A percentile compares a stretch with the other conserved stretches of the same genome.
These are phyloP conservation scores for Wickerhamomyces alni DNA, from an alignment of 805 yeast species.

Conservation along the genomic window DNA sequence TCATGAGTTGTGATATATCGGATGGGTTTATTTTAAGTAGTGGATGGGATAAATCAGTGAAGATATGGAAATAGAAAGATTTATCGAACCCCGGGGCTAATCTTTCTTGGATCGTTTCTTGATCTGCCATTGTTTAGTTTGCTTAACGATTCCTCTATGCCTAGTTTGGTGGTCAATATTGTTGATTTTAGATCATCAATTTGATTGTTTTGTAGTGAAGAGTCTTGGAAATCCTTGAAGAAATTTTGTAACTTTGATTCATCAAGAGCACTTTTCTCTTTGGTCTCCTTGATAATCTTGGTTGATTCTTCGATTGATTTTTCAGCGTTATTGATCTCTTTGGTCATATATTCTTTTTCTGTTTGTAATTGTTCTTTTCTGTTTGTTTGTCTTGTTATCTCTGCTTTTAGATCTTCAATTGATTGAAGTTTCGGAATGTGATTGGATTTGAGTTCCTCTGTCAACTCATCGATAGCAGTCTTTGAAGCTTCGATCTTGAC, in stretches of 20 bases:
- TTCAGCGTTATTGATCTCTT: slow-evolving; percentile 50
- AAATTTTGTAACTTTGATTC: slow-evolving; percentile 11
- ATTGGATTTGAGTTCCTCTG: slow-evolving; percentile 24
- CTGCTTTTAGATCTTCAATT: slow-evolving; percentile 40
- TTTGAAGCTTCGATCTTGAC: slow-evolving; percentile 21
- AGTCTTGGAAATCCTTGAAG: slow-evolving; percentile 15
- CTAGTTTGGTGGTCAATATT: slow-evolving; percentile 7
- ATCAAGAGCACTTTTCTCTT: slow-evolving; percentile 7
- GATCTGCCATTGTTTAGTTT: slow-evolving; percentile 15
- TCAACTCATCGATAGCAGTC: slow-evolving; percentile 21
- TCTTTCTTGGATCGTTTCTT: slow-evolving; percentile 15
- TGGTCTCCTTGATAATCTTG: slow-evolving; percentile 21
- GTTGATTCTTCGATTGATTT: slow-evolving; percentile 42
- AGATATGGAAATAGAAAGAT: slow-evolving; percentile 43
- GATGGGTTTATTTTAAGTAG: slow-evolving; percentile 47
- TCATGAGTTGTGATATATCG: slow-evolving; percentile 62
- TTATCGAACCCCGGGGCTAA: slow-evolving; percentile 13
- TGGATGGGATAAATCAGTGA: slow-evolving; percentile 83
- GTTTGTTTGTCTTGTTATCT: slow-evolving; percentile 36
- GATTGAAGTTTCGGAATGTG: slow-evolving; percentile 18
- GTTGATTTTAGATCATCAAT: slow-evolving; percentile 9
- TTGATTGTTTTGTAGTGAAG: slow-evolving; percentile 9
- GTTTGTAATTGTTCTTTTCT: slow-evolving; percentile 41
- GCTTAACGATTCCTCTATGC: slow-evolving; percentile 16
- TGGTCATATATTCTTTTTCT: slow-evolving; percentile 59